Percentiles rank a stretch among this genome's conserved stretches.
Evolutionary conservation across 768 basidiomycete species (phyloP).

Genomic region (Podaxis mareebaensis): DNA sequence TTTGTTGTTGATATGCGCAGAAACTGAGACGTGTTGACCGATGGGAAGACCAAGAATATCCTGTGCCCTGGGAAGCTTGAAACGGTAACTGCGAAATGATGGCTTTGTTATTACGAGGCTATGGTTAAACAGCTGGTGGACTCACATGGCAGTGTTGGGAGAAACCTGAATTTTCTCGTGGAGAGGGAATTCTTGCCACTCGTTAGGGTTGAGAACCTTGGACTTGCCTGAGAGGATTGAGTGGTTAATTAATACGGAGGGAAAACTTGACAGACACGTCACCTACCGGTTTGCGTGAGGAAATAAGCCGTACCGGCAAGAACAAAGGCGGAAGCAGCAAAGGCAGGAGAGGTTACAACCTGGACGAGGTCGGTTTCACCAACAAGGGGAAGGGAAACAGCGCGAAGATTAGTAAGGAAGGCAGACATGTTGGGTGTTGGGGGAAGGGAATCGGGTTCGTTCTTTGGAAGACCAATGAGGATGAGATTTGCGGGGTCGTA

Average conservation of each 20-base stretch:
- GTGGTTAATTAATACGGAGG: constrained; percentile 18
- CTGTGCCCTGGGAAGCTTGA: constrained; percentile 71
- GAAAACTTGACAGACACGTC: constrained; percentile 10
- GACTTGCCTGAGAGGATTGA: constrained; percentile 44
- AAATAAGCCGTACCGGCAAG: constrained; percentile 53
- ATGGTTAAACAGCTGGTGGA: constrained; percentile 17
- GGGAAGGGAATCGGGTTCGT: constrained; percentile 15
- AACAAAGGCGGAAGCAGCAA: constrained; percentile 47
- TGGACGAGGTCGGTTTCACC: constrained; percentile 38
- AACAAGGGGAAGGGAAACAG: constrained; percentile 35
- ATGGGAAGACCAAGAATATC: constrained; percentile 91
- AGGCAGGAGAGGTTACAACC: constrained; percentile 20
- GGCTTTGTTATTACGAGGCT: constrained; percentile 2
- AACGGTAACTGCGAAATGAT: constrained; percentile 73
- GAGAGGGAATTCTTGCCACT: constrained; percentile 84
- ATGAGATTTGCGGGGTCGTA: constrained; percentile 61
- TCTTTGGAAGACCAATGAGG: constrained; percentile 53
- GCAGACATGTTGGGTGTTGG: constrained; percentile 9
- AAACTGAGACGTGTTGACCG: constrained; percentile 94
- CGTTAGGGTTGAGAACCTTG: constrained; percentile 70
- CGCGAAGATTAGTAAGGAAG: constrained; percentile 28
- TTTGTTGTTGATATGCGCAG: constrained; percentile 91
- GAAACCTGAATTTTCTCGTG: constrained; percentile 81
- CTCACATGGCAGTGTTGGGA: constrained; percentile 94
- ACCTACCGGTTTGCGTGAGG: constrained; percentile 46